A percentile compares a stretch with the other conserved stretches of the same genome.
Evolutionary conservation across 148 eudicot genomes (phyloP).

Genomic region (Gaultheria prostrata): DNA sequence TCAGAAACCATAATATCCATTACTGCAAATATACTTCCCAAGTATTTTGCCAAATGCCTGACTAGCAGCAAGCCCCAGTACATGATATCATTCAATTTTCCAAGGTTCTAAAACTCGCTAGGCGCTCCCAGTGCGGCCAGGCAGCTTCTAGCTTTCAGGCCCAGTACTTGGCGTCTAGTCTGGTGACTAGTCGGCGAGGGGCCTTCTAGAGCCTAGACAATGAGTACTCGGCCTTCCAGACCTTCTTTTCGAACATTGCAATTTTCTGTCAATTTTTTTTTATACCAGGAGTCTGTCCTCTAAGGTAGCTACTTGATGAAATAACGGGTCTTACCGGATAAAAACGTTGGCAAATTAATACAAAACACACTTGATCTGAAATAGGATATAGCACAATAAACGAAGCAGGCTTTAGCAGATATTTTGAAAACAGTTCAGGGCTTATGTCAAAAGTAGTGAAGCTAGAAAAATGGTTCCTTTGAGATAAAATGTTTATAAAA

Average conservation of each 20-base stretch:
- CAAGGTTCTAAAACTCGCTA: no score
- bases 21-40: not conserved
- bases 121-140: no score
- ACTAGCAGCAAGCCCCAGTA: not conserved
- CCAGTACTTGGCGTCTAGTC: no score
- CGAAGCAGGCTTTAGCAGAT: not conserved
- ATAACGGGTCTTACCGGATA: not conserved
- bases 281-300: not conserved
- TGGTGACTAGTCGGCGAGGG: no score
- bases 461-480: not conserved
- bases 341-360: not conserved
- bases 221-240: no score
- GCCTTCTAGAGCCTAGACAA: no score
- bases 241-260: no score
- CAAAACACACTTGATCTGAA: not conserved
- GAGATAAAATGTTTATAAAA: not conserved
- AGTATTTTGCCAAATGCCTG: not conserved
- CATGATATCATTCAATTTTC: not conserved
- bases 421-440: not conserved
- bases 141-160: no score
- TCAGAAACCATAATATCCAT: not conserved
- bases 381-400: not conserved
- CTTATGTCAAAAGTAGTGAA: no score
- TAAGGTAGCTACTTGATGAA: not conserved
- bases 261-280: not conserved